These are phyloP conservation scores for Didymella pomorum DNA, from an alignment of 2,329 filamentous ascomycete species.

Conservation along the genomic window DNA sequence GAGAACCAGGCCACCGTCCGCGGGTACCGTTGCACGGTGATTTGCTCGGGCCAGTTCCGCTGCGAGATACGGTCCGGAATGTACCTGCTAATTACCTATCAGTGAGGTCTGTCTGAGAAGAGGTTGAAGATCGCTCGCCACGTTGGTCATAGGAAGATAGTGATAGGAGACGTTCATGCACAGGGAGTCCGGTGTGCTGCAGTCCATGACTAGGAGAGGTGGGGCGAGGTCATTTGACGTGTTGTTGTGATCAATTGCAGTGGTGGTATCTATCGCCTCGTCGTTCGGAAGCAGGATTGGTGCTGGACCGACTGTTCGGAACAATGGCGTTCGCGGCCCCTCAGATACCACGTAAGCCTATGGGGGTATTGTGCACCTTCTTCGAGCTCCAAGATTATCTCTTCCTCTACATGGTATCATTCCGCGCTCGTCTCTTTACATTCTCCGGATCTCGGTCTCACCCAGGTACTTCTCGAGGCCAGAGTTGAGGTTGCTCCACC, in stretches of 20 bases:
- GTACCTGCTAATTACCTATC: constrained; percentile 18
- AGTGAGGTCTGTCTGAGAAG: constrained; percentile 6
- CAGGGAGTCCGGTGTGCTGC: constrained; percentile 17
- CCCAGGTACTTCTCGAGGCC: constrained; percentile 85
- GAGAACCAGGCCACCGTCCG: constrained; percentile 10
- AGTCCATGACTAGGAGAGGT: constrained; percentile 35
- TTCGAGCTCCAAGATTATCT: constrained; percentile 82
- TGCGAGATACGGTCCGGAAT: constrained; percentile 9
- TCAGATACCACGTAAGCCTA: constrained; percentile 16
- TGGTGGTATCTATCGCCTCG: constrained; percentile 42
- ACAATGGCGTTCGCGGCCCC: constrained; percentile 15
- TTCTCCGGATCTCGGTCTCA: constrained; percentile 86
- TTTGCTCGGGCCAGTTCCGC: constrained; percentile 15
- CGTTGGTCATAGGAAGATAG: constrained; percentile 27
- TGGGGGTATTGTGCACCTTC: constrained; percentile 17
- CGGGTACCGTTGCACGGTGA: constrained; percentile 9
- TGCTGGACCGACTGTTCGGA: constrained; percentile 27
- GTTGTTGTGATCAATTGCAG: constrained; percentile 30
- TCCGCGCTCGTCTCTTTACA: constrained; percentile 57
- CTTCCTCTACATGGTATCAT: constrained; percentile 62
- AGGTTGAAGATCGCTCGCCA: constrained; percentile 21
- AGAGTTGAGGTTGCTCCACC: constrained; percentile 87
- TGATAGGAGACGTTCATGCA: constrained; percentile 34
- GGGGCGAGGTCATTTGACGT: constrained; percentile 36
- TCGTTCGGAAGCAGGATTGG: constrained; percentile 28